phyloP scores from a whole-genome alignment of 805 yeast species.

The Schizosaccharomyces japonicus region DNA sequence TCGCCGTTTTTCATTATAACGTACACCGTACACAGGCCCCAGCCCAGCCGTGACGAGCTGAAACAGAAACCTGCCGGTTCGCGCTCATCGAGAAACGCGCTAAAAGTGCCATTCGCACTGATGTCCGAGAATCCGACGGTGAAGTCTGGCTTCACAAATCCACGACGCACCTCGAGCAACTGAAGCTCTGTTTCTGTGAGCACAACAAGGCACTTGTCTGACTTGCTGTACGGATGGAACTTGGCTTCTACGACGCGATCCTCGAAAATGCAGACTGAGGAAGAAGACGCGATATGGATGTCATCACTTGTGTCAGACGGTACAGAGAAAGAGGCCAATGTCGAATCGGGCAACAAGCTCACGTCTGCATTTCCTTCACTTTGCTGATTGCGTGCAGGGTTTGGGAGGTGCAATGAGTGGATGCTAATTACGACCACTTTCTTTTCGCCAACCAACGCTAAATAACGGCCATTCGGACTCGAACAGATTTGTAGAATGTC shows the following conservation, averaged over 20 bases:
- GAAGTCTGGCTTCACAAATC: neutral
- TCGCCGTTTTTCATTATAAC: neutral
- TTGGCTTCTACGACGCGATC: too few species aligned
- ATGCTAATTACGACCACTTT: neutral
- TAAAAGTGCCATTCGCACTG: neutral
- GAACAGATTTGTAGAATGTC: neutral
- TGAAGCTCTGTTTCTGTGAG: neutral
- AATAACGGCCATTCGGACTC: neutral
- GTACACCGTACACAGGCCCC: neutral
- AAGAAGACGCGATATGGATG: too few species aligned
- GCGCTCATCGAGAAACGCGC: neutral
- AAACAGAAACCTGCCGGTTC: neutral
- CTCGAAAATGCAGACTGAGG: too few species aligned
- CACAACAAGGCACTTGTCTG: neutral
- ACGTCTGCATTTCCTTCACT: too few species aligned
- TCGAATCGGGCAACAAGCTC: too few species aligned
- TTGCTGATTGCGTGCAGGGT: too few species aligned
- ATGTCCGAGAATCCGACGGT: neutral
- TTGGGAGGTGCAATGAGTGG: too few species aligned
- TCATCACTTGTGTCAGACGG: too few species aligned
- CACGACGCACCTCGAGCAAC: neutral
- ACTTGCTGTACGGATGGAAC: neutral
- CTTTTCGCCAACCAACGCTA: constrained; percentile 1
- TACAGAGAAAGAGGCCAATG: too few species aligned
- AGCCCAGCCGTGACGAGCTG: neutral